Base-by-base conservation (phyloP, 2,329 filamentous ascomycete genomes). In the Hypoxylon sp. region DNA sequence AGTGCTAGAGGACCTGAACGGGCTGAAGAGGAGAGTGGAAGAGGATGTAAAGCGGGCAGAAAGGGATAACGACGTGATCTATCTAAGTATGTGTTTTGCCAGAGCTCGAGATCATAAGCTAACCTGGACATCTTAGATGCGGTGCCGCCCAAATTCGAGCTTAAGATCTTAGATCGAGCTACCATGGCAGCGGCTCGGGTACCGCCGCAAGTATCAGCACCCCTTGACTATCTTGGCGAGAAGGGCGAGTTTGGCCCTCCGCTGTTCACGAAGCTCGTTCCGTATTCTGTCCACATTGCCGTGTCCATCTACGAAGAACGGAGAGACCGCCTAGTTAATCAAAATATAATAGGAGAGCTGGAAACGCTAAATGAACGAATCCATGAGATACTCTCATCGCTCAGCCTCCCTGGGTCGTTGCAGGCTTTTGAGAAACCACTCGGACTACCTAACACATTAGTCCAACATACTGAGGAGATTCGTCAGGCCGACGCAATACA, bases 61-160 rank as follows among this genome's bases (percentile, higher is more conserved):
- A 73, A 96, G 91, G 73, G 95, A 99, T 71, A 99, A 99, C 65
- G 94, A 99, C 72, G 81, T 96, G 67, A 97, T 99, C 13, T 99
- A 97, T 72, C 79, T 98, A 2, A 85, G 88, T 88, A 77, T 65
- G 83, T 75, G 15, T 15, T 9, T 26, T 24, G 10, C 10, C 15
- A 8, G 4, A 1, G 23, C 10, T 20, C 13, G 2, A 18, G 24
- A 5, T 18, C 0, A 5, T 2, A 7, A 57, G 56, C 75, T 80
- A 65, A 79, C 66, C n/a, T 11, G 43, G 35, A 41, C 13, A 10
- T 7, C 46, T 29, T 65, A 84, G 83, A 90, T 48, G 83, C 89
- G 1, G 92, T 98, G 1, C 92, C 94, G 2, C 86, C 92, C 9
- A 97, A 97, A 69, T 86, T 91, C 3, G 93, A 97, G 70, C 82